Evolutionary conservation across 2,329 filamentous ascomycete genomes (phyloP), one percentile per base, ranked within the genome.

Genomic region (Ophiostoma piceae): DNA sequence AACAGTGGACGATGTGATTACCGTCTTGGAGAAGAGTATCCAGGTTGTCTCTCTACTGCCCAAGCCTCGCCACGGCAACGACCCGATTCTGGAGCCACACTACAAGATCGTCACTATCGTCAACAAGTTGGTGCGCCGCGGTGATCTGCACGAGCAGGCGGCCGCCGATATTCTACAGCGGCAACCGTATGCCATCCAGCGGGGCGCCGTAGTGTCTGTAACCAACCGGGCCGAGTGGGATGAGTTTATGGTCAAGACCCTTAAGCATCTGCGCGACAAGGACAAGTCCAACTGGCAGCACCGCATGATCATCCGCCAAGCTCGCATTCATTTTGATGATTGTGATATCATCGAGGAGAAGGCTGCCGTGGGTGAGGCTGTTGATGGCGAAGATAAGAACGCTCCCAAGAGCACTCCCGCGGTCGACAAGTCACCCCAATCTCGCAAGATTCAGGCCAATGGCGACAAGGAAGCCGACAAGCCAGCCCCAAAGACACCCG

Each of bases 211-310:
- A 79, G 83, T 79, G 4, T 67, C 77, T n/a, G 77, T 82, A 9
- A 88, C 85, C 81, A 84, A 87, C 66, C 75, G 81, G 1, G 91
- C 92, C 74, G 85, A 87, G 79, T 84, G 86, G 85, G 83, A 87
- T 66, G 79, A 81, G 43, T 86, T 84, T 67, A 79, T 87, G 6
- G 83, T 87, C 54, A 80, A 81, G 66, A 84, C 80, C 65, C 75
- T 88, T 57, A 79, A 79, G 8, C 82, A 82, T 68, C 76, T 88
- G 11, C 83, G 84, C 14, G 86, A 88, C 67, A 92, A 92, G 72
- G 94, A 97, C 79, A 96, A 96, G 81, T 91, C 92, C 0, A 94
- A 95, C 75, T 97, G 94, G 94, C 94, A 97, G 76, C 94, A 97
- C 77, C 90, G 94, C 26, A 93, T 97, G 80, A 92, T 92, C 68